A percentile compares a stretch with the other conserved stretches of the same genome.
Evolutionary conservation across 169 alveolate species (phyloP).

Genomic region (Theileria luwenshuni): DNA sequence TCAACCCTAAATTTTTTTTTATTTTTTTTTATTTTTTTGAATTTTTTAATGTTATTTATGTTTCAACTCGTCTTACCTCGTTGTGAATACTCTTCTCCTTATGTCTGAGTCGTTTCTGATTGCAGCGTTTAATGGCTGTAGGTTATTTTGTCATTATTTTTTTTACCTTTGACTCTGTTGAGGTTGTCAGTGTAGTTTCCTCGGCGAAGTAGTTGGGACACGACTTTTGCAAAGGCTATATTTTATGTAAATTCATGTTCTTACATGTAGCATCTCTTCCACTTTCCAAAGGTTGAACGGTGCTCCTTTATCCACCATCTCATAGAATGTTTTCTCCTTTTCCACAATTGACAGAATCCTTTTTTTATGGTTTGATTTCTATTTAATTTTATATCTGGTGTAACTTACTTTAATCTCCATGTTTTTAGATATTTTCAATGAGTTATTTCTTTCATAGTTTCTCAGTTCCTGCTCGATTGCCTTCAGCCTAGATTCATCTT

Average conservation of each 20-base stretch:
- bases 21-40: background rate
- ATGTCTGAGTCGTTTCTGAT: slow-evolving; percentile 73
- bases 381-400: background rate
- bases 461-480: slow-evolving; percentile 68
- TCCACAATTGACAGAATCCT: slow-evolving; percentile 73
- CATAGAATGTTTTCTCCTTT: slow-evolving; percentile 74
- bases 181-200: slow-evolving; percentile 26
- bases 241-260: background rate
- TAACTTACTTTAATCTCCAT: slow-evolving; percentile 50
- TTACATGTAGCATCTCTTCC: slow-evolving; percentile 53
- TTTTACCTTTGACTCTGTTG: slow-evolving; percentile 53
- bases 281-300: slow-evolving; percentile 67
- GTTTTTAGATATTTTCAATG: slow-evolving; percentile 67
- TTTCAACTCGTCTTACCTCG: slow-evolving; percentile 27
- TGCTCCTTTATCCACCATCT: slow-evolving; percentile 75
- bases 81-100: slow-evolving; percentile 61
- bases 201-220: slow-evolving; percentile 56
- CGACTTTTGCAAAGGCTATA: slow-evolving; percentile 46
- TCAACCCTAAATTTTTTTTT: slow-evolving; percentile 16
- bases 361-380: slow-evolving; percentile 69
- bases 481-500: slow-evolving; percentile 60
- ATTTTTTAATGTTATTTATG: background rate
- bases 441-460: slow-evolving; percentile 70
- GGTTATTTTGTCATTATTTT: background rate
- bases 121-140: slow-evolving; percentile 78